Evolutionary conservation across 2,329 filamentous ascomycete genomes (phyloP), one percentile per base, ranked within the genome.

Genomic region (Grosmannia huntii): DNA sequence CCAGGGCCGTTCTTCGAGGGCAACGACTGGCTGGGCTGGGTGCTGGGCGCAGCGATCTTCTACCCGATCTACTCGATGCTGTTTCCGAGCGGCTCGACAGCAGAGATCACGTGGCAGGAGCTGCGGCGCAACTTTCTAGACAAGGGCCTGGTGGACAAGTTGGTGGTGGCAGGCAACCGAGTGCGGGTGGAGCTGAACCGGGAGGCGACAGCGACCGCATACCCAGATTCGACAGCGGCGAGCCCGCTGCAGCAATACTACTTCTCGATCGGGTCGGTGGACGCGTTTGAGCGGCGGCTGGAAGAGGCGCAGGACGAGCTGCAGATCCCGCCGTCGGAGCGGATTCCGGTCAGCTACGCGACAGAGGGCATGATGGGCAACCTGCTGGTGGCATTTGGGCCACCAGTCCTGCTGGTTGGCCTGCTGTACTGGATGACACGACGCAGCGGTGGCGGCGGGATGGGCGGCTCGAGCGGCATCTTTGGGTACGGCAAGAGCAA

Each of bases 91-190:
- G 74, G 77, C 62, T 72, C 73, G 41, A 68, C 68, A 12, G 69
- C 84, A 67, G 92, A 99, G 69, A 96, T 99, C 60, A 97, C 94
- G 58, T 99, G 90, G 89, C 91, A 99, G 73, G 94, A 99, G 73
- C 89, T 99, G 74, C 80, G 89, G 62, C 91, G 84, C 65, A 94
- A 90, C 36, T 97, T 96, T 77, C 78, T 99, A 61, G 90, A 96
- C 73, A 96, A 95, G 77, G 94, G 94, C 9, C 79, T 99, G 27
- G 91, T 99, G 23, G 89, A 96, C 74, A 96, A 91, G 75, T 80
- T 99, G 21, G 85, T 95, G 38, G 81, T 96, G 56, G 84, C 90
- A 65, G 82, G 85, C 62, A 84, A 83, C 66, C 82, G 82, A 61
- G 94, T 97, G 52, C 62, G 64, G 28, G 87, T 90, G n/a, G 82